Evolutionary conservation across 139 green algal genomes (phyloP).

Genomic region (Coccomyxa sp.): DNA sequence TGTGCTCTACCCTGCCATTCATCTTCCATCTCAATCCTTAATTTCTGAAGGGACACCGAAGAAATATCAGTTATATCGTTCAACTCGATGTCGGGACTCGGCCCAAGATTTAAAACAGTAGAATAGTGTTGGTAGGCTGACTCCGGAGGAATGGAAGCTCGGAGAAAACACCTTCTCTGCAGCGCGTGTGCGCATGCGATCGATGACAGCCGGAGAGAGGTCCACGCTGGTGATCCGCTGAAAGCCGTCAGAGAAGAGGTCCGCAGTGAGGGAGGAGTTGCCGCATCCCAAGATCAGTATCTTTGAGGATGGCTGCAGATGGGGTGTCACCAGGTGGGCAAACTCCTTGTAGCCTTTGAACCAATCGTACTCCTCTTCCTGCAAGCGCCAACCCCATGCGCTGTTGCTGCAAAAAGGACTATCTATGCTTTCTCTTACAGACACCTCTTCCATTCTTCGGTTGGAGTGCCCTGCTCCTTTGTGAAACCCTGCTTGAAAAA

Average conservation of each 20-base stretch:
- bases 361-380: constrained; percentile 44
- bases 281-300: constrained; percentile 43
- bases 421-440: not conserved
- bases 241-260: constrained; percentile 29
- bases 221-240: constrained; percentile 27
- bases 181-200: constrained; percentile 21
- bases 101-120: too few species aligned
- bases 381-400: not conserved
- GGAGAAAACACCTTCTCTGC: not conserved
- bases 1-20: not conserved
- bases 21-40: too few species aligned
- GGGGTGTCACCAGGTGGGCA: constrained; percentile 28
- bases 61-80: too few species aligned
- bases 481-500: too few species aligned
- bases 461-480: too few species aligned
- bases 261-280: constrained; percentile 34
- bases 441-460: not conserved
- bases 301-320: constrained; percentile 15
- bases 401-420: not conserved
- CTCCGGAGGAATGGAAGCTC: too few species aligned
- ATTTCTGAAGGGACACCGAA: too few species aligned
- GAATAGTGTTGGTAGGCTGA: too few species aligned
- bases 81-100: too few species aligned
- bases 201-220: constrained; percentile 30
- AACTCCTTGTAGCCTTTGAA: constrained; percentile 36